Evolutionary conservation across 257 asterid species (phyloP).

Genomic region (Solanum medicagineum): DNA sequence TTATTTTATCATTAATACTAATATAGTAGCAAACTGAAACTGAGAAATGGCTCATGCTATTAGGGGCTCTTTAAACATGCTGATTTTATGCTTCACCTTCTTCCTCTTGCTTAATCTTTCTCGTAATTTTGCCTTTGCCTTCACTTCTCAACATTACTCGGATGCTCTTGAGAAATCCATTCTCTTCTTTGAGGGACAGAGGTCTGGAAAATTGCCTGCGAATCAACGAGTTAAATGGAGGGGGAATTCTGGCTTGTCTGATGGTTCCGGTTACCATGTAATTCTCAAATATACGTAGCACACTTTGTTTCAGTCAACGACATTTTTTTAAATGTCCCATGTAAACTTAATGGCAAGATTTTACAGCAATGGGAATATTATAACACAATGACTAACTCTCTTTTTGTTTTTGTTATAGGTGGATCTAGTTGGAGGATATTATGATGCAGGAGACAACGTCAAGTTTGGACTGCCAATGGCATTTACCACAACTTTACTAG

Average conservation of each 20-base stretch:
- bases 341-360: background rate
- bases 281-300: background rate
- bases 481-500: conserved; percentile 60
- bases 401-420: conserved; percentile 23
- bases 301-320: too few relatives aligned
- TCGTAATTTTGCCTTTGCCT: conserved; percentile 26
- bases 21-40: too few relatives aligned
- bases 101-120: background rate
- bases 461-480: conserved; percentile 90
- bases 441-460: conserved; percentile 83
- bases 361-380: background rate
- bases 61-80: conserved; percentile 1
- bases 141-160: conserved; percentile 43
- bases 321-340: background rate
- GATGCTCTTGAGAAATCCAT: conserved; percentile 60
- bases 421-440: conserved; percentile 73
- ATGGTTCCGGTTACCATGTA: conserved; percentile 64
- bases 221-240: conserved; percentile 54
- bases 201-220: conserved; percentile 62
- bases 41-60: conserved; percentile 12
- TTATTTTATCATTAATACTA: background rate
- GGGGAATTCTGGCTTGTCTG: conserved; percentile 55
- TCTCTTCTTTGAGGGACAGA: conserved; percentile 72
- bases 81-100: conserved; percentile 9
- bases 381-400: background rate